These are phyloP conservation scores for Penicillium sp. DNA, from an alignment of 2,329 filamentous ascomycete species.

Conservation along the genomic window DNA sequence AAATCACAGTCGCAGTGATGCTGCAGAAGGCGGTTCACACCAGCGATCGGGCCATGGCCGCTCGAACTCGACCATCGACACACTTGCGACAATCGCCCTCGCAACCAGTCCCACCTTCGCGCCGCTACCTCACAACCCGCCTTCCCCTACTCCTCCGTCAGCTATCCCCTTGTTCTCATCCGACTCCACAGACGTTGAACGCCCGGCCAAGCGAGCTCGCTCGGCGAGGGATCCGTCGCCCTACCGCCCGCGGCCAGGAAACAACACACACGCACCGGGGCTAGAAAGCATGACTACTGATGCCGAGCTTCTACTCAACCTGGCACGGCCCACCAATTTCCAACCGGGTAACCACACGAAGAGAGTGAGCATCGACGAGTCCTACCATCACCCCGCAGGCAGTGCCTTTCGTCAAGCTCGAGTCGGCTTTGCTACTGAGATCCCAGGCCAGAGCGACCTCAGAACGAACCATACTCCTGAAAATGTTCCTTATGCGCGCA, in stretches of 20 bases:
- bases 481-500: conserved; percentile 33
- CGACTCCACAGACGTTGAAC: conserved; percentile 38
- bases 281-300: conserved; percentile 46
- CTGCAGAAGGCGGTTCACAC: conserved; percentile 23
- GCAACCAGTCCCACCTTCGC: conserved; percentile 47
- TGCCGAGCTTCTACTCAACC: conserved; percentile 47
- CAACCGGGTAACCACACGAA: conserved; percentile 28
- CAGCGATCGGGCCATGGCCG: conserved; percentile 42
- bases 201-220: conserved; percentile 58
- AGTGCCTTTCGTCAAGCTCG: conserved; percentile 25
- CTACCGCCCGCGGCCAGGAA: conserved; percentile 27
- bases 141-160: conserved; percentile 27
- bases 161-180: conserved; percentile 30
- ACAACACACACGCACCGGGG: conserved; percentile 31
- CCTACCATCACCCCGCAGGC: conserved; percentile 23
- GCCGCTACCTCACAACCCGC: conserved; percentile 33
- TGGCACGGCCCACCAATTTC: conserved; percentile 41
- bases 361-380: conserved; percentile 33
- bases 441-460: conserved; percentile 16
- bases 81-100: conserved; percentile 50
- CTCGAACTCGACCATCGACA: conserved; percentile 48
- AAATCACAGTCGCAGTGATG: conserved; percentile 21
- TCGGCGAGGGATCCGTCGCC: conserved; percentile 54
- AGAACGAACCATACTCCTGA: conserved; percentile 17
- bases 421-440: conserved; percentile 20